These are phyloP conservation scores for Kwoniella dendrophila DNA, from an alignment of 768 basidiomycete genomes.

Conservation along the genomic window DNA sequence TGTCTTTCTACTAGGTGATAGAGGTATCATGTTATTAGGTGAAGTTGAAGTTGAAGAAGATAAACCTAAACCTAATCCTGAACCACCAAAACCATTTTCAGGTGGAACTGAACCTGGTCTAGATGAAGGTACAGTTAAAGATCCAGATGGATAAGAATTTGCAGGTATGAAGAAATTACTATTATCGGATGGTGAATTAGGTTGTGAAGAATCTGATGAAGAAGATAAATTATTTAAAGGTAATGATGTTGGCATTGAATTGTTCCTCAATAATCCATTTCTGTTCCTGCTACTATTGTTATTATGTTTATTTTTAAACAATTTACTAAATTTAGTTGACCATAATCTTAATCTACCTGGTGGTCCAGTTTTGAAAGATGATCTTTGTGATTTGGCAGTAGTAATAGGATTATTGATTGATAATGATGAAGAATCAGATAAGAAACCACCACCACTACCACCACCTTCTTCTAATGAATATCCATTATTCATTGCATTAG, in stretches of 20 bases:
- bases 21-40: background rate
- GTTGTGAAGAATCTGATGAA: conserved; percentile 8
- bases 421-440: conserved; percentile 11
- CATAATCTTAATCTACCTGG: conserved; percentile 13
- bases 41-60: background rate
- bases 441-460: too few relatives aligned
- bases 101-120: conserved; percentile 28
- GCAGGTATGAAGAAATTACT: conserved; percentile 16
- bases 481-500: background rate
- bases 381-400: background rate
- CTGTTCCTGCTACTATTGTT: background rate
- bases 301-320: background rate
- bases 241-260: conserved; percentile 16
- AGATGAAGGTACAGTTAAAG: conserved; percentile 4
- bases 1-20: conserved; percentile 21
- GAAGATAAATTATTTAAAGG: background rate
- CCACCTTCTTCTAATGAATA: conserved; percentile 18
- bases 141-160: background rate
- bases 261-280: conserved; percentile 19
- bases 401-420: background rate
- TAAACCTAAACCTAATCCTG: conserved; percentile 1
- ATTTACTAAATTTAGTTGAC: conserved; percentile 15
- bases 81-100: too few relatives aligned
- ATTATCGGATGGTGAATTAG: conserved; percentile 10
- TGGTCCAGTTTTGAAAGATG: conserved; percentile 6